A percentile compares a stretch with the other conserved stretches of the same genome.
These are phyloP conservation scores for sweet orange (Citrus sinensis) DNA, from an alignment of 345 rosid genomes.

Conservation along the genomic window DVS_A1.0 CM039164.1:3316001-3316500, in stretches of 20 bases:
- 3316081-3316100: not conserved
- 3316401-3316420: not conserved
- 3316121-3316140: conserved; percentile 2
- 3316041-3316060: too few species aligned
- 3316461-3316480: not conserved
- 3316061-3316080: too few species aligned
- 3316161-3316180: not conserved
- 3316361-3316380: conserved; percentile 83
- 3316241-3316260: not conserved
- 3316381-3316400: not conserved
- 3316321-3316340: conserved; percentile 63
- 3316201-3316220: too few species aligned
- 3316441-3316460: not conserved
- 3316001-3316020: too few species aligned
- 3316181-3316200: too few species aligned
- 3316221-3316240: too few species aligned
- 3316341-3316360: conserved; percentile 50
- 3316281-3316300: conserved; percentile 32
- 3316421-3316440: not conserved
- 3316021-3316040: too few species aligned
- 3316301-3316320: conserved; percentile 54
- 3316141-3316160: not conserved
- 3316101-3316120: not conserved
- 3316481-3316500: conserved; percentile 67
- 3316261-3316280: conserved; percentile 16